phyloP scores from a whole-genome alignment of 75 land plant genomes.

The Cryptomeria japonica region DNA sequence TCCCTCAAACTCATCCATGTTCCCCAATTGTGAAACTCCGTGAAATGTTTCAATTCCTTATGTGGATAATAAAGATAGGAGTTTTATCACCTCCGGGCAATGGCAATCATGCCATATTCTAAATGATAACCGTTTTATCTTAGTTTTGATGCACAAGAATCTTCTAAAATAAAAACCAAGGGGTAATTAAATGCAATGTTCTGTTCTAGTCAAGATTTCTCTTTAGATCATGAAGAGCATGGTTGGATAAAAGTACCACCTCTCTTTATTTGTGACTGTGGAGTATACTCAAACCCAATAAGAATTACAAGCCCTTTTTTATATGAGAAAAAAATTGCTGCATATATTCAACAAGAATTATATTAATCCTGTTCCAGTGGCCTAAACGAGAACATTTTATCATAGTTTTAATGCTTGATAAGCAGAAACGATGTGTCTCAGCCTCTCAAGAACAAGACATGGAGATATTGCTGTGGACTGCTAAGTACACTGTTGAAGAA shows the following conservation, averaged over 20 bases:
- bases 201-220: background rate
- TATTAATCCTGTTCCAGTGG: background rate
- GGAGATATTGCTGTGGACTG: background rate
- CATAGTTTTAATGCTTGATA: too few relatives aligned
- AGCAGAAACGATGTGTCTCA: background rate
- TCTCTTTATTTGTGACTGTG: background rate
- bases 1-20: too few relatives aligned
- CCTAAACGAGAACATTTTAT: background rate
- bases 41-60: too few relatives aligned
- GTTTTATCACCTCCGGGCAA: too few relatives aligned
- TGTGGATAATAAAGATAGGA: too few relatives aligned
- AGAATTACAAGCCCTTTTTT: background rate
- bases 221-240: background rate
- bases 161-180: too few relatives aligned
- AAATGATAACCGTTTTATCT: too few relatives aligned
- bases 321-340: background rate
- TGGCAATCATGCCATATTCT: too few relatives aligned
- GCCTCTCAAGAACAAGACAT: background rate
- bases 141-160: too few relatives aligned
- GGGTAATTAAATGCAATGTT: too few relatives aligned
- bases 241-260: background rate
- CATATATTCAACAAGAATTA: background rate
- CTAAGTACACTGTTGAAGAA: background rate
- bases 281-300: background rate
- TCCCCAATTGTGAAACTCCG: too few relatives aligned